phyloP scores from a whole-genome alignment of 2,329 filamentous ascomycete species.

The Mycosphaerelloides madeirae region DNA sequence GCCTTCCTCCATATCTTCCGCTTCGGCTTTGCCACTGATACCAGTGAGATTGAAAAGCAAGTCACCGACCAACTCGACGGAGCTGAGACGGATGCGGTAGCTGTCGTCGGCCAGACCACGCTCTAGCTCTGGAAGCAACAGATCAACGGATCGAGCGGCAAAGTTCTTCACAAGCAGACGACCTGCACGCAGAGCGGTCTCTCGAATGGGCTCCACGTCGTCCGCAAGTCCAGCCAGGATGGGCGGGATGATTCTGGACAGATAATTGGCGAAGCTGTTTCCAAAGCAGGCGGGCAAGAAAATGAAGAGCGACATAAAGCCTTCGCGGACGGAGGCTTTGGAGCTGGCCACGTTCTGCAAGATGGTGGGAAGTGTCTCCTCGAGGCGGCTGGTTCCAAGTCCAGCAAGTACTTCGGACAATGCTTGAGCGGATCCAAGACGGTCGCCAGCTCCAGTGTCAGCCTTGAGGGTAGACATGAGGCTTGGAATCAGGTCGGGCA shows the following conservation, averaged over 20 bases:
- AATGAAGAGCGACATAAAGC: conserved; percentile 99
- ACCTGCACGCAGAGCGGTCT: conserved; percentile 91
- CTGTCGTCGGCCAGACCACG: conserved; percentile 95
- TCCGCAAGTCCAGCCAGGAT: conserved; percentile 93
- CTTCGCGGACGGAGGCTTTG: conserved; percentile 86
- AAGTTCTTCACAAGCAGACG: conserved; percentile 97
- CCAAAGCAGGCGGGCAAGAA: conserved; percentile 98
- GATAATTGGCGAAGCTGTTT: conserved; percentile 95
- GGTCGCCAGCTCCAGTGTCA: conserved; percentile 91
- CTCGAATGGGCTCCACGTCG: conserved; percentile 91
- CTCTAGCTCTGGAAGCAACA: conserved; percentile 89
- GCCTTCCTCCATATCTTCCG: conserved; percentile 74
- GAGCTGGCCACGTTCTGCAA: conserved; percentile 91
- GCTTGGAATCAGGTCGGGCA: conserved; percentile 94
- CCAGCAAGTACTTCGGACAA: conserved; percentile 94
- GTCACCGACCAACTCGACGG: conserved; percentile 94
- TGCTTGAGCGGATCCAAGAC: conserved; percentile 92
- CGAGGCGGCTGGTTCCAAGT: conserved; percentile 82
- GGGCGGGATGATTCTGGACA: conserved; percentile 90
- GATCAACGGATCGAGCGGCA: conserved; percentile 86
- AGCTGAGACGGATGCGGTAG: conserved; percentile 96
- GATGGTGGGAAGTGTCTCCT: conserved; percentile 94
- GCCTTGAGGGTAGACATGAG: conserved; percentile 98
- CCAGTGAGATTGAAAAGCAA: conserved; percentile 96
- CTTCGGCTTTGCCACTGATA: conserved; percentile 72